A percentile compares a stretch with the other conserved stretches of the same genome.
Conservation (phyloP, 495 filamentous ascomycete species). For the Physcia stellaris region DNA sequence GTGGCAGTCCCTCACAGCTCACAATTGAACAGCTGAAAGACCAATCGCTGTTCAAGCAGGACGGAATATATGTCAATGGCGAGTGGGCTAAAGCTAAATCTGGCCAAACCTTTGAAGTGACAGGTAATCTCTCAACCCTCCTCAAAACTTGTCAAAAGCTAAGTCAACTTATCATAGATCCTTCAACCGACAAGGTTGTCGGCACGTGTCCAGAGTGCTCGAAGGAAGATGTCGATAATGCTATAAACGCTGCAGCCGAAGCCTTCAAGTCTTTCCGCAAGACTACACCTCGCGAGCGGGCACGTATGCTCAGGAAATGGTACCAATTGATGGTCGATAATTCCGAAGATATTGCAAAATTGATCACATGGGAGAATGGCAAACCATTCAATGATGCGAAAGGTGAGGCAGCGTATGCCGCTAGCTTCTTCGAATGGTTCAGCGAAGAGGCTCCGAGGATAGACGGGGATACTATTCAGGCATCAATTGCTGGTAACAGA, state of each 20-base stretch:
- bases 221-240: constrained; percentile 56
- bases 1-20: too few species aligned
- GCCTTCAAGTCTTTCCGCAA: constrained; percentile 67
- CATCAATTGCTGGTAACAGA: constrained; percentile 55
- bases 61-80: constrained; percentile 75
- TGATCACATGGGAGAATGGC: constrained; percentile 80
- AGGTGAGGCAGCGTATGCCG: constrained; percentile 58
- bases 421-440: constrained; percentile 69
- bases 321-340: constrained; percentile 83
- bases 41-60: constrained; percentile 60
- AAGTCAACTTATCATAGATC: too few species aligned
- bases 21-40: constrained; percentile 85
- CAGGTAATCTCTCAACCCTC: constrained; percentile 44
- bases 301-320: constrained; percentile 77
- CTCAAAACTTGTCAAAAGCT: too few species aligned
- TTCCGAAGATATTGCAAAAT: constrained; percentile 68
- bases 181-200: constrained; percentile 64
- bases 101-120: constrained; percentile 67
- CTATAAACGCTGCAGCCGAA: constrained; percentile 60
- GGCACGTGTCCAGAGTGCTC: constrained; percentile 75
- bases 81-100: constrained; percentile 67
- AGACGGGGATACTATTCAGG: constrained; percentile 64
- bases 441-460: constrained; percentile 56
- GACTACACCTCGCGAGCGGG: constrained; percentile 64
- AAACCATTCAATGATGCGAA: constrained; percentile 60